Evolutionary conservation across 2,329 filamentous ascomycete species (phyloP), one percentile per base, ranked within the genome.

Genomic region (Aspergillus carbonarius): DNA sequence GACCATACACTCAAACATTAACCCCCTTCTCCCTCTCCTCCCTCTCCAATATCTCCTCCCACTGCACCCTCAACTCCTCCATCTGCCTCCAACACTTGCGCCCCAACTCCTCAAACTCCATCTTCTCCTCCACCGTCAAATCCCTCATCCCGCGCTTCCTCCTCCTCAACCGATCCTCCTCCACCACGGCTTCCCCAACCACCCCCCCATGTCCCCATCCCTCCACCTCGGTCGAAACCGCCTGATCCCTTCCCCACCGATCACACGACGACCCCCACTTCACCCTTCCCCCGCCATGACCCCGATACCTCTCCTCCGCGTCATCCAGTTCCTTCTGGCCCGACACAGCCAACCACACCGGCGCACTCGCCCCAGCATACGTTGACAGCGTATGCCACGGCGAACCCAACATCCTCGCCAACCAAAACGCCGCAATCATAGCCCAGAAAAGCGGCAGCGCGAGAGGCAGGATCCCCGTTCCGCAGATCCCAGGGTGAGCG

Each of bases 231-330:
- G 92, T 96, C 68, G 86, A 85, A 74, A 88, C 89, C 5, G 91
- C 85, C 39, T 82, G 78, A 59, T 84, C 82, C 18, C 81, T 76
- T 0, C 88, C 87, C 55, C 76, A 73, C 10, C 83, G 73, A 63
- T 88, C 83, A 8, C 83, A 83, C n/a, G 85, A 84, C 30, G 89
- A 90, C 2, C 93, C 93, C 93, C 93, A 98, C 78, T 98, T 98
- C 52, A 75, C 83, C 72, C 80, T 87, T 61, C 81, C 82, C 46
- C 80, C 81, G 1, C 74, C 79, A 52, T 91, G 84, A 13, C 93
- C 80, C 18, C 81, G 79, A 15, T 83, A 83, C 58, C 69, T 68
- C 4, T 65, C 64, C 27, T 78, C 75, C 8, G 74, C 74, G 25
- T 63, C 68, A 44, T 76, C 72, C 13, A 80, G 66, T 5, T 67